Evolutionary conservation across 2,329 filamentous ascomycete genomes (phyloP).

Genomic region (Ophiostoma quercus): DNA sequence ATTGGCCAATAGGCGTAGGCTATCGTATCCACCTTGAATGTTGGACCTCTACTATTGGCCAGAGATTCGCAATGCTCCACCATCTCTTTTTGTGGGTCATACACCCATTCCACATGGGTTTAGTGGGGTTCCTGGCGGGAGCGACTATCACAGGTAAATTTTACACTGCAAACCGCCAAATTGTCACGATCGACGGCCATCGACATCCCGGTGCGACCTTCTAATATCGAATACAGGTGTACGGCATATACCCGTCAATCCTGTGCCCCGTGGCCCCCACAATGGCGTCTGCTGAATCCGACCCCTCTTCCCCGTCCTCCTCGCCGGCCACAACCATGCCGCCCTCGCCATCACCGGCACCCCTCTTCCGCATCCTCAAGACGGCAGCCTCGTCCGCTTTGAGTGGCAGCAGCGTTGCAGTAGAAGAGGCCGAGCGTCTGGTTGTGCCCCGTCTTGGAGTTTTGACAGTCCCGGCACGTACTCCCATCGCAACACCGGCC

Average conservation of each 20-base stretch:
- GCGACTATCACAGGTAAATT: conserved; percentile 9
- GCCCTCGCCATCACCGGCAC: conserved; percentile 15
- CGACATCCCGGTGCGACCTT: neutral
- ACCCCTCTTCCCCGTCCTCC: neutral
- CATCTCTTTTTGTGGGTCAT: neutral
- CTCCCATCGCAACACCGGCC: conserved; percentile 72
- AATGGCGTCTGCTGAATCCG: conserved; percentile 19
- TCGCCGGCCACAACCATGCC: conserved; percentile 16
- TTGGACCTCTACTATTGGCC: neutral
- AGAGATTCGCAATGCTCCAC: neutral
- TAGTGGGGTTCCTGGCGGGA: neutral
- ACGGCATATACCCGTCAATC: neutral
- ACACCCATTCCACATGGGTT: neutral
- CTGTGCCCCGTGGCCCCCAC: neutral
- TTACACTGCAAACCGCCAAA: neutral
- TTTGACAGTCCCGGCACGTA: conserved; percentile 57
- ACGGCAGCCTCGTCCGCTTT: conserved; percentile 15
- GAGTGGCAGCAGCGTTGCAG: neutral
- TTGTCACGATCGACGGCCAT: conserved; percentile 6
- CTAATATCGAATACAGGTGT: neutral
- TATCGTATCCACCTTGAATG: neutral
- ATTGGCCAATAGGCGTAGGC: neutral
- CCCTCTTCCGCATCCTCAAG: conserved; percentile 25
- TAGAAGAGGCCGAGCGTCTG: neutral
- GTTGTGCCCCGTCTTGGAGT: conserved; percentile 54